These are phyloP conservation scores for Kluyveromyces aestuarii DNA, from an alignment of 805 yeast genomes.

Conservation along the genomic window DNA sequence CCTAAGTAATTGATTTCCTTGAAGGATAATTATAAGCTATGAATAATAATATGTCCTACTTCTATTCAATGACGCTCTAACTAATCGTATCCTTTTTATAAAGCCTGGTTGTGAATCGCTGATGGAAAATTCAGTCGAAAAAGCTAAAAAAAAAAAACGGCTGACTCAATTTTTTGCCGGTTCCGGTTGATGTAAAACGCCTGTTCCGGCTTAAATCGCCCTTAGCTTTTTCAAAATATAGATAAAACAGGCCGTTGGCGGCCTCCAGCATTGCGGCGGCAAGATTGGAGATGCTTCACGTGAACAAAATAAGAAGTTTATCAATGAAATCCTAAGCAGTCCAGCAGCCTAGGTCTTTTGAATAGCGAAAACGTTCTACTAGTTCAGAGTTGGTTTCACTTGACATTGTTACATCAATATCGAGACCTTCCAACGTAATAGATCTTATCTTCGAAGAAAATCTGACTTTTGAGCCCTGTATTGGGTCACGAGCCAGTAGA, in stretches of 20 bases:
- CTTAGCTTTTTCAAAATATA: neutral
- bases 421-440: neutral
- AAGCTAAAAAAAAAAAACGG: neutral
- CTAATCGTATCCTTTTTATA: neutral
- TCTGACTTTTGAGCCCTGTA: conserved; percentile 20
- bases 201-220: conserved; percentile 6
- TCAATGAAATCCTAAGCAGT: neutral
- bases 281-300: neutral
- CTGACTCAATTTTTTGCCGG: conserved; percentile 1
- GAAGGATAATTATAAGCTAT: no score
- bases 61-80: neutral
- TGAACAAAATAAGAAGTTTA: neutral
- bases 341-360: conserved; percentile 1
- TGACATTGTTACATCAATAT: neutral
- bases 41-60: no score
- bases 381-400: conserved; percentile 6
- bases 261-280: neutral
- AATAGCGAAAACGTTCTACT: neutral
- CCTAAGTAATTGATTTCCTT: no score
- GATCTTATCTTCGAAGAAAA: conserved; percentile 13
- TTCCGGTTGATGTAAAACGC: conserved; percentile 1
- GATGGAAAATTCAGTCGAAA: neutral
- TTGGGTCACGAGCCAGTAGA: conserved; percentile 17
- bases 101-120: neutral
- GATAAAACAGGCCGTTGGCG: neutral